Percentiles rank a stretch among this genome's conserved stretches.
These are phyloP conservation scores for Isoetes engelmannii DNA, from an alignment of 83 land plant species.

Conservation along the genomic window DNA sequence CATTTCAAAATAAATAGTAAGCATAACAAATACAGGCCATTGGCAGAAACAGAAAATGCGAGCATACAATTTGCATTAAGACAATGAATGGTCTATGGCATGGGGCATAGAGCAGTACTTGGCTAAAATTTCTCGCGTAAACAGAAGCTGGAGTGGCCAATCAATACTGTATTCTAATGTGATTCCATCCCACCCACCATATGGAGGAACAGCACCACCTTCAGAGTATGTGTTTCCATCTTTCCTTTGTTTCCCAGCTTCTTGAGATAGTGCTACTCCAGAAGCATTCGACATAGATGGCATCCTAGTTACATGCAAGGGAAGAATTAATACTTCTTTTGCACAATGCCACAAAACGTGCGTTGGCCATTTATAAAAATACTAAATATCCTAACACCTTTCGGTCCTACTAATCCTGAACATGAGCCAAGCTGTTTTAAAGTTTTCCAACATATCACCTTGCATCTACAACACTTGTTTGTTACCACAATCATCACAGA, in stretches of 20 bases:
- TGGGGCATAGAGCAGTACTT: slow-evolving; percentile 39
- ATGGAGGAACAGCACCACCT: slow-evolving; percentile 38
- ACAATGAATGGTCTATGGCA: not conserved
- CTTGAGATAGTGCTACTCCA: slow-evolving; percentile 29
- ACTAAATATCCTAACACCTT: not conserved
- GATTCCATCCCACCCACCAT: slow-evolving; percentile 97
- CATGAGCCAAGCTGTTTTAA: not conserved
- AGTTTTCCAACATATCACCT: not conserved
- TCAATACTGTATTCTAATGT: slow-evolving; percentile 85
- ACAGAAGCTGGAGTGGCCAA: slow-evolving; percentile 94
- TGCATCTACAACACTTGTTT: slow-evolving; percentile 6
- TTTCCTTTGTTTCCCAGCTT: slow-evolving; percentile 36
- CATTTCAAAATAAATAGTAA: too few relatives aligned
- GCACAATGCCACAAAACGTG: not conserved
- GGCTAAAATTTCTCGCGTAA: slow-evolving; percentile 87
- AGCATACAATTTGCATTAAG: not conserved
- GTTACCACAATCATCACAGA: not conserved
- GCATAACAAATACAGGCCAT: too few relatives aligned
- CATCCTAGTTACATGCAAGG: slow-evolving; percentile 41
- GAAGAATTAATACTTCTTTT: not conserved
- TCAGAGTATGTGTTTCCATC: slow-evolving; percentile 29
- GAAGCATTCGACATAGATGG: slow-evolving; percentile 29
- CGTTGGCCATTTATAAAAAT: not conserved
- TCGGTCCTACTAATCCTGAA: not conserved
- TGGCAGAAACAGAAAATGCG: not conserved